Evolutionary conservation across 805 yeast genomes (phyloP), one percentile per base, ranked within the genome.

Genomic region (Metschnikowia santaceciliae): DNA sequence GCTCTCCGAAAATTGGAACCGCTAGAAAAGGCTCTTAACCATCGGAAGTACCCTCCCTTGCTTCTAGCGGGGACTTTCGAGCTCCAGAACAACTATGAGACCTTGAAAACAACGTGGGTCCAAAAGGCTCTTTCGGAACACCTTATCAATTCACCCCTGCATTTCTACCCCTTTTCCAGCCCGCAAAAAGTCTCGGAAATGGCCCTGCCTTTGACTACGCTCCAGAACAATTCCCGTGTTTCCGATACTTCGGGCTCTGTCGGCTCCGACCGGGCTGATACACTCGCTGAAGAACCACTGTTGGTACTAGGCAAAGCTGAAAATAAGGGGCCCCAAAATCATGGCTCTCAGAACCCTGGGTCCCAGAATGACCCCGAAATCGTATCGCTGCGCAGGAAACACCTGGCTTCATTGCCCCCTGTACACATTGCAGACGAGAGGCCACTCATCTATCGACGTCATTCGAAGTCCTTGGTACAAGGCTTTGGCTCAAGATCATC

Each of bases 1-100:
- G 42, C 42, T 17, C 32, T 39, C 7, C 22, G 23, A 14, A 15
- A 15, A 20, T 35, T 55, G 10, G 76, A 75, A 36, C 67, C 71
- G 6, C 23, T 32, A 15, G 59, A 56, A 32, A 32, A 32, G 20
- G 59, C 75, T 20, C 63, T 70, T 34, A 88, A 88, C 64, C 63
- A 67, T 13, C 74, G 75, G n/a, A 86, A 88, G 3, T 83, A 90
- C 82, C 35, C 56, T 2, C 67, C 76, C 0, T 47, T 59, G 15
- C 74, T 70, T 26, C 62, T 63, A 46, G 66, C 77, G 8, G 59
- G 62, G 4, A 54, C 65, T 32, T 70, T 67, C 52, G 64, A 63
- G 17, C 53, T 71, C 39, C 59, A 63, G 2, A 52, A 52, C n/a
- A 47, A 54, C 13, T 73, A 69, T 56, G 58, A 61, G 34, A 17